phyloP scores from a whole-genome alignment of 306 rosid species.

The Medicago truncatula region DNA sequence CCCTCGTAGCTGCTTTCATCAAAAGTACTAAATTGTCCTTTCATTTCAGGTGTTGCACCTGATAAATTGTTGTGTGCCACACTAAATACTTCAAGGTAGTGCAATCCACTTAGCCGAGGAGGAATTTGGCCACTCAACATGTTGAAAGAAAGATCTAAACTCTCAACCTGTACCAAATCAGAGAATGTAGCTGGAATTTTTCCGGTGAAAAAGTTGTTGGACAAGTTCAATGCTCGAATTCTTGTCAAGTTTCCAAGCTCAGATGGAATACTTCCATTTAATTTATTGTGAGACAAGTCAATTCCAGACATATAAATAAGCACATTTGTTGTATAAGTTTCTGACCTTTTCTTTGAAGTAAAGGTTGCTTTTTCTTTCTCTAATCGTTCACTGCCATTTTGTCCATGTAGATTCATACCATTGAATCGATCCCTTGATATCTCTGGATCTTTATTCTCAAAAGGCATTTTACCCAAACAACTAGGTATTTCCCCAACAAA shows the following conservation, averaged over 20 bases:
- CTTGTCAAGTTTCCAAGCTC: conserved; percentile 30
- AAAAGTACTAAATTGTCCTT: conserved; percentile 23
- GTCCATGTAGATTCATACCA: too few species aligned
- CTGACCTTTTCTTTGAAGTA: neutral
- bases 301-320: conserved; percentile 7
- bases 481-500: conserved; percentile 17
- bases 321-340: neutral
- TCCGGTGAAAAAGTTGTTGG: neutral
- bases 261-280: conserved; percentile 10
- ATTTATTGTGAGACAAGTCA: neutral
- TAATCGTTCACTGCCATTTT: too few species aligned
- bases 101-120: neutral
- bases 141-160: neutral
- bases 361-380: neutral
- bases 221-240: conserved; percentile 10
- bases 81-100: conserved; percentile 14
- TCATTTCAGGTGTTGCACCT: neutral
- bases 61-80: conserved; percentile 24
- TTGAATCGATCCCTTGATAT: neutral
- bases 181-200: neutral
- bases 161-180: neutral
- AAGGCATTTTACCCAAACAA: conserved; percentile 27
- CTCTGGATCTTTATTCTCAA: neutral
- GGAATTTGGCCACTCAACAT: conserved; percentile 2
- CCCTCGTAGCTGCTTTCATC: conserved; percentile 30